Evolutionary conservation across 176 grass and related monocot genomes (phyloP).

Genomic region (Avena eriantha): DNA sequence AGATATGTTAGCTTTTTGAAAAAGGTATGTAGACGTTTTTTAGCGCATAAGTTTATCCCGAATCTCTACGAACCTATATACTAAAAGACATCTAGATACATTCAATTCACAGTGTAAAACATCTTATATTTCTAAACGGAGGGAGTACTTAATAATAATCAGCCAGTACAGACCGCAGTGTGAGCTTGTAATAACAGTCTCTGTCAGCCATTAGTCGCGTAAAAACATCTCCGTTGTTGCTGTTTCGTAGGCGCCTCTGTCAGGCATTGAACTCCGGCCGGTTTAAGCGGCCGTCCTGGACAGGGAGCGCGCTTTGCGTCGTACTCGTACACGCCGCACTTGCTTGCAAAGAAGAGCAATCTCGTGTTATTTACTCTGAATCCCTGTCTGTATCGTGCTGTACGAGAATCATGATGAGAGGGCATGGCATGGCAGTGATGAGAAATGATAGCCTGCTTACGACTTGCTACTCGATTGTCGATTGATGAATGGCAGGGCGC

Average conservation of each 20-base stretch:
- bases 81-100: no score
- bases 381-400: not conserved
- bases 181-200: slow-evolving; percentile 27
- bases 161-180: not conserved
- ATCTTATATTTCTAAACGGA: no score
- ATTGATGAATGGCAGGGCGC: slow-evolving; percentile 48
- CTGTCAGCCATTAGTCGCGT: slow-evolving; percentile 9
- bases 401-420: slow-evolving; percentile 25
- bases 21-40: no score
- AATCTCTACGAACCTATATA: no score
- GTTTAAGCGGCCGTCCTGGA: slow-evolving; percentile 11
- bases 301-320: not conserved
- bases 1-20: no score
- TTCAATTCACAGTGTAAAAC: no score
- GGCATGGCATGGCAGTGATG: not conserved
- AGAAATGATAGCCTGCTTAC: not conserved
- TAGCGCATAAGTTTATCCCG: no score
- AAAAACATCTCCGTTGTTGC: not conserved
- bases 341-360: not conserved
- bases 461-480: not conserved
- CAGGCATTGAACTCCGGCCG: slow-evolving; percentile 40
- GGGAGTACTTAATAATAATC: no score
- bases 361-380: not conserved
- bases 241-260: not conserved
- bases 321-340: slow-evolving; percentile 17